phyloP scores from a whole-genome alignment of 129 eudicot genomes.

The Helichrysum umbraculigerum region DNA sequence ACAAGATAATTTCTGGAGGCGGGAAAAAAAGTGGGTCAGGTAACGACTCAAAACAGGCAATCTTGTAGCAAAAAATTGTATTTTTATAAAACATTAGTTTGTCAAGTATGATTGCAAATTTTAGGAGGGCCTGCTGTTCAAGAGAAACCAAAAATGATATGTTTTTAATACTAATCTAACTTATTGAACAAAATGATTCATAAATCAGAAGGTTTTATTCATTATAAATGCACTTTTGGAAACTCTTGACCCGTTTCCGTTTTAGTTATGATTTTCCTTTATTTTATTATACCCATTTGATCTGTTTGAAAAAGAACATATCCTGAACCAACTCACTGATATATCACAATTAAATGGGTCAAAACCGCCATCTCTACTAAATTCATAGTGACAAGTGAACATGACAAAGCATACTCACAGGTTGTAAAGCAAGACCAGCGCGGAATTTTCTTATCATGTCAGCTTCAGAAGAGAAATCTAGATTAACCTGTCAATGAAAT shows the following conservation, averaged over 20 bases:
- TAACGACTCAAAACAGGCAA: not conserved
- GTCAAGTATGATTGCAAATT: not conserved
- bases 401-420: conserved; percentile 57
- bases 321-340: not conserved
- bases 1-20: not conserved
- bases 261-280: not conserved
- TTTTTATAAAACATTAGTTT: not conserved
- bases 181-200: not conserved
- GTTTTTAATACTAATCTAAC: not conserved
- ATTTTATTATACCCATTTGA: not conserved
- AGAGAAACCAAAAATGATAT: not conserved
- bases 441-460: conserved; percentile 98
- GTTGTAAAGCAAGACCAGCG: conserved; percentile 98
- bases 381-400: conserved; percentile 7
- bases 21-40: not conserved
- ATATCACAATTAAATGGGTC: not conserved
- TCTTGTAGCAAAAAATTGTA: not conserved
- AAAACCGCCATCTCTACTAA: not conserved
- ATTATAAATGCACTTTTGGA: not conserved
- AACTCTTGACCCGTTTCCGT: not conserved
- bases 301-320: not conserved
- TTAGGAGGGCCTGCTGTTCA: not conserved
- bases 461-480: conserved; percentile 95
- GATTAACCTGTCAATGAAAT: conserved; percentile 65
- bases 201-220: not conserved